These are phyloP conservation scores for Sanghuangporus baumii DNA, from an alignment of 1,284 basidiomycete genomes.

Conservation along the genomic window DNA sequence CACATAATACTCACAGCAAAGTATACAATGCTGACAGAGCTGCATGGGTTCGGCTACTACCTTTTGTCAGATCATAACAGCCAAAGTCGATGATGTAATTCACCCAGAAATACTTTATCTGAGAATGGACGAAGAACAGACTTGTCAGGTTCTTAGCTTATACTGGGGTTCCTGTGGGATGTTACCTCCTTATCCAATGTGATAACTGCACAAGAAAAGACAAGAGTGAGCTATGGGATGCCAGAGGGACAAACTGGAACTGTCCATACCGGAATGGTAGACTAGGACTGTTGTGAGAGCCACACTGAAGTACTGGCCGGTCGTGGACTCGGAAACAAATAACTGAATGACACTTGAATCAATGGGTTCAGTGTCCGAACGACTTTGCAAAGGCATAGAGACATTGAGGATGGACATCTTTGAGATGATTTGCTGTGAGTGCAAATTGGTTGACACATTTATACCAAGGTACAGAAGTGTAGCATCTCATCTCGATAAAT, in stretches of 20 bases:
- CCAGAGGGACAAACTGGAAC: background rate
- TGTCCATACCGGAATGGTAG: background rate
- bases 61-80: background rate
- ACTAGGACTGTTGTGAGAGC: background rate
- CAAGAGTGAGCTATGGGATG: background rate
- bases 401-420: no score
- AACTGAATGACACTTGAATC: background rate
- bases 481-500: no score
- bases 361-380: background rate
- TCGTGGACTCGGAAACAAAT: background rate
- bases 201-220: background rate
- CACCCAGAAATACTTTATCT: background rate
- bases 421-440: no score
- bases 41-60: background rate
- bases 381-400: no score
- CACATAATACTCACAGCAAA: background rate
- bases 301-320: background rate
- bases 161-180: background rate
- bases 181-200: background rate
- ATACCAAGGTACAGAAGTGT: no score
- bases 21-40: background rate
- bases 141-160: background rate
- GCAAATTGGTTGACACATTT: no score
- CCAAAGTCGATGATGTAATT: background rate
- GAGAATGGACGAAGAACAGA: background rate